Evolutionary conservation across 805 yeast genomes (phyloP).

Genomic region (Candida boleticola): DNA sequence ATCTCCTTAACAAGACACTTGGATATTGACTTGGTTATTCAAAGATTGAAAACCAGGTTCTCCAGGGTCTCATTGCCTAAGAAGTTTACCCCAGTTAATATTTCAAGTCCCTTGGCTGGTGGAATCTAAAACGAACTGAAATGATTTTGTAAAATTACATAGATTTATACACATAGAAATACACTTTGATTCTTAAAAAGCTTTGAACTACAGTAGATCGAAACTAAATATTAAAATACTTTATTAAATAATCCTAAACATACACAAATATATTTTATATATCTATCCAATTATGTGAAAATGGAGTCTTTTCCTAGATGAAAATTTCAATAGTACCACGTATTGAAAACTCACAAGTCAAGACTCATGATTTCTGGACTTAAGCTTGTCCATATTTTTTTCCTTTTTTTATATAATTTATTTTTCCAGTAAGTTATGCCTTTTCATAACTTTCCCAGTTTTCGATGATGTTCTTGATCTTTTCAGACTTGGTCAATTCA

Average conservation of each 20-base stretch:
- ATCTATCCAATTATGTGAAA: background rate
- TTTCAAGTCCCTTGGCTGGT: conserved; percentile 60
- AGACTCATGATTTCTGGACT: no score
- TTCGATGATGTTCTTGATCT: conserved; percentile 84
- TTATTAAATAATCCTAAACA: conserved; percentile 2
- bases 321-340: conserved; percentile 13
- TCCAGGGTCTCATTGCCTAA: conserved; percentile 87
- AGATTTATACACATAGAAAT: no score
- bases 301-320: no score
- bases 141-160: no score
- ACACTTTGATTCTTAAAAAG: no score
- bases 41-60: conserved; percentile 76
- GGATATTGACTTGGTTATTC: conserved; percentile 85
- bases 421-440: conserved; percentile 28
- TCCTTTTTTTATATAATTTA: background rate
- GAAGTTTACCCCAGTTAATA: conserved; percentile 85
- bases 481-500: conserved; percentile 84
- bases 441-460: conserved; percentile 88
- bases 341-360: conserved; percentile 5
- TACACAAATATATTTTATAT: background rate
- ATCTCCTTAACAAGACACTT: conserved; percentile 87
- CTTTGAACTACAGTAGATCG: no score
- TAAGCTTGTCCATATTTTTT: no score
- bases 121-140: conserved; percentile 17
- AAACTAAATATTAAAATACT: conserved; percentile 2